A percentile compares a stretch with the other conserved stretches of the same genome.
Evolutionary conservation across 352 stramenopile genomes (phyloP).

Genomic region (Globisporangium heterothallicum): DNA sequence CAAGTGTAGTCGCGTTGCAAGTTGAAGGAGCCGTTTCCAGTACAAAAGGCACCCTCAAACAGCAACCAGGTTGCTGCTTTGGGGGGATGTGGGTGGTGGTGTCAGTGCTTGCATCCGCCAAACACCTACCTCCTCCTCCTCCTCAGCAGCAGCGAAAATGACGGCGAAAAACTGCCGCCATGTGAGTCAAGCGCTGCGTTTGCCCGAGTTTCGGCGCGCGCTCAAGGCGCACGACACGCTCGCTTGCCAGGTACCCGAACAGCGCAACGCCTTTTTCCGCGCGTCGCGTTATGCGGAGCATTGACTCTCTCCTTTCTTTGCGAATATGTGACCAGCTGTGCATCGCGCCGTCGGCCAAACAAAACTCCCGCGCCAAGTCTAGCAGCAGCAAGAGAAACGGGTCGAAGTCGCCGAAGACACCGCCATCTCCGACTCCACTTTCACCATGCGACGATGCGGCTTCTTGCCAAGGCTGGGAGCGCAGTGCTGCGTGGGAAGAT

Average conservation of each 20-base stretch:
- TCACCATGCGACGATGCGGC: background rate
- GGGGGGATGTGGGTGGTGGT: too few relatives aligned
- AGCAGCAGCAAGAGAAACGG: conserved; percentile 7
- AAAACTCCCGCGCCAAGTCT: conserved; percentile 17
- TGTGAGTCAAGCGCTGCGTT: conserved; percentile 41
- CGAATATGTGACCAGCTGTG: conserved; percentile 16
- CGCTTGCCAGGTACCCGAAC: conserved; percentile 30
- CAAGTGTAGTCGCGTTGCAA: too few relatives aligned
- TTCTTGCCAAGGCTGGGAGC: conserved; percentile 28
- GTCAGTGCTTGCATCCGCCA: too few relatives aligned
- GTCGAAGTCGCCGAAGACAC: conserved; percentile 1
- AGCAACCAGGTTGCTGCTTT: too few relatives aligned
- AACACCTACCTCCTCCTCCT: too few relatives aligned
- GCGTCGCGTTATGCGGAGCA: too few relatives aligned
- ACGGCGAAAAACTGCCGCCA: conserved; percentile 50
- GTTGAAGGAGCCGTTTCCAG: too few relatives aligned
- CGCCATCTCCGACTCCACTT: background rate
- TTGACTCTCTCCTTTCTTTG: background rate
- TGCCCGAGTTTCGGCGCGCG: conserved; percentile 43
- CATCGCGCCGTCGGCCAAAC: conserved; percentile 7
- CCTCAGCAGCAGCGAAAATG: too few relatives aligned
- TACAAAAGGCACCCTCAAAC: too few relatives aligned
- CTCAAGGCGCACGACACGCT: conserved; percentile 41
- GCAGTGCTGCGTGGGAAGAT: conserved; percentile 25
- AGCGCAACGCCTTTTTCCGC: too few relatives aligned